phyloP scores from a whole-genome alignment of 148 eudicot species.

The Amaranthus cruentus region DNA sequence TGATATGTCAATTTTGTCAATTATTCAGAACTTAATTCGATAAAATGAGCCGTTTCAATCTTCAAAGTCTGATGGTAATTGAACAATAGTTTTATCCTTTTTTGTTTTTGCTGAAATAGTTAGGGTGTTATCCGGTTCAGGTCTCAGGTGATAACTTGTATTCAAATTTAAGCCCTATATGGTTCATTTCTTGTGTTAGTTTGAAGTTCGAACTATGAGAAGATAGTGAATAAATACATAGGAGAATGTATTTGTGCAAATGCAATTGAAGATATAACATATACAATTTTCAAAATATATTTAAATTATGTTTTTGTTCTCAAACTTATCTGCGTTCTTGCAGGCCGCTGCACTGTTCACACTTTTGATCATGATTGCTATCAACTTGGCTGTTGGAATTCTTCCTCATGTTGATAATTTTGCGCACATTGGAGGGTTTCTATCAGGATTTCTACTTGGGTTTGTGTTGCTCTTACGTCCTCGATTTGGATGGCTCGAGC shows the following conservation, averaged over 20 bases:
- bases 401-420: conserved; percentile 90
- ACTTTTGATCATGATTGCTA: conserved; percentile 56
- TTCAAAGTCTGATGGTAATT: no score
- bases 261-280: background rate
- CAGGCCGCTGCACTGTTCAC: conserved; percentile 78
- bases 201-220: background rate
- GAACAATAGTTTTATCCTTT: background rate
- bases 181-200: background rate
- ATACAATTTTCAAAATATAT: background rate
- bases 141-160: background rate
- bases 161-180: background rate
- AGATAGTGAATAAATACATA: no score
- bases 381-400: conserved; percentile 78
- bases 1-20: no score
- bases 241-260: background rate
- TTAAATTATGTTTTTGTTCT: background rate
- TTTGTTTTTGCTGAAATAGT: background rate
- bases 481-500: conserved; percentile 68
- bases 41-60: no score
- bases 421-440: conserved; percentile 86
- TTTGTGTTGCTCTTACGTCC: conserved; percentile 69
- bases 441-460: conserved; percentile 74
- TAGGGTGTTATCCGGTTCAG: background rate
- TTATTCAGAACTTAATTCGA: no score
- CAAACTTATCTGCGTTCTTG: conserved; percentile 8